phyloP scores from a whole-genome alignment of 2,329 filamentous ascomycete genomes.

The Aspergillus transmontanensis region DNA sequence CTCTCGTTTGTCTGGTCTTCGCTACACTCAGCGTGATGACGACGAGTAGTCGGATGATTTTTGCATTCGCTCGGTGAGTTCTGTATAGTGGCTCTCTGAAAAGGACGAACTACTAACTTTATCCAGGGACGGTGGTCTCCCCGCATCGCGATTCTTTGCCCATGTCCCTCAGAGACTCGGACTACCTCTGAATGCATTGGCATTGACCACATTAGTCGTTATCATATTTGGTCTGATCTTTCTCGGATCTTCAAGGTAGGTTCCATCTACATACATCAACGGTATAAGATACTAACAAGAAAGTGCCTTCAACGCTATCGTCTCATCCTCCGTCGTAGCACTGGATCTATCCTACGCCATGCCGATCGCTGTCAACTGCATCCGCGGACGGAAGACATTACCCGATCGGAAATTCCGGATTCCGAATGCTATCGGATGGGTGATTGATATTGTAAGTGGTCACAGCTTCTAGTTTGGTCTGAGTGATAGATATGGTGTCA shows the following conservation, averaged over 20 bases:
- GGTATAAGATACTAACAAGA: not conserved
- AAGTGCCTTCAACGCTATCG: constrained; percentile 71
- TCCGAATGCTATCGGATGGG: constrained; percentile 58
- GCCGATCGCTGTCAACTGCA: constrained; percentile 68
- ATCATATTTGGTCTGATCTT: constrained; percentile 71
- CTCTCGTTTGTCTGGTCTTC: constrained; percentile 31
- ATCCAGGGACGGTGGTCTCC: constrained; percentile 64
- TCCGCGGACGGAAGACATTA: constrained; percentile 65
- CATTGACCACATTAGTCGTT: constrained; percentile 62
- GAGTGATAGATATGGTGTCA: not conserved
- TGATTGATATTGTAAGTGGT: constrained; percentile 54
- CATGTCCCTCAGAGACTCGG: constrained; percentile 62
- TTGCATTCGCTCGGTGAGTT: constrained; percentile 30
- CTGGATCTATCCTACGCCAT: constrained; percentile 74
- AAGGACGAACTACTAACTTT: not conserved
- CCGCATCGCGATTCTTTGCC: constrained; percentile 61
- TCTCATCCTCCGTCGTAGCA: constrained; percentile 70
- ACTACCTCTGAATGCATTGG: constrained; percentile 67
- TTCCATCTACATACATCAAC: not conserved
- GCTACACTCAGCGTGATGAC: constrained; percentile 35
- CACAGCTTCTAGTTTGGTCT: not conserved
- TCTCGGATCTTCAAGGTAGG: constrained; percentile 57
- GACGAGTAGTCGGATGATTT: constrained; percentile 36
- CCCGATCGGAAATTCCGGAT: constrained; percentile 63
- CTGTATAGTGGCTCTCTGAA: not conserved